phyloP scores from a whole-genome alignment of 345 rosid species.

The Euphorbia pulcherrima region DNA sequence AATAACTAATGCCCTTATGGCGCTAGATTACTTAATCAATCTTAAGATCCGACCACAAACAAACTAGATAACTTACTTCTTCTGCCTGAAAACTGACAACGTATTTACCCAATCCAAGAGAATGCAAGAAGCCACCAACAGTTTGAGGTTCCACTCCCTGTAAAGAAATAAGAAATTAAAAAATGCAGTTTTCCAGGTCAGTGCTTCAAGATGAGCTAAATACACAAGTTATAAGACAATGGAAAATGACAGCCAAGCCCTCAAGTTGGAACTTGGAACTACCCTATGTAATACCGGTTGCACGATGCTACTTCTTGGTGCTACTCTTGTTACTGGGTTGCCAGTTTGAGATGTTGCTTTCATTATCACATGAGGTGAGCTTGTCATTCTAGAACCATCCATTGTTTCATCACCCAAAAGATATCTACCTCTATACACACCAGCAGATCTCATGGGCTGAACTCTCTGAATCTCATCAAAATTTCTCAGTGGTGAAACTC shows the following conservation, averaged over 20 bases:
- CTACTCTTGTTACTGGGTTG: constrained; percentile 7
- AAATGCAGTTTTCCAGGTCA: neutral
- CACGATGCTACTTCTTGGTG: constrained; percentile 21
- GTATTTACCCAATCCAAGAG: constrained; percentile 54
- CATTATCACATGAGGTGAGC: constrained; percentile 2
- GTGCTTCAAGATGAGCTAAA: neutral
- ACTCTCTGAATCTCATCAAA: constrained; percentile 22
- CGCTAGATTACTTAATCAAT: neutral
- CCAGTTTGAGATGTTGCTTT: constrained; percentile 15
- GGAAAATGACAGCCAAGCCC: neutral
- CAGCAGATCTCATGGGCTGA: constrained; percentile 15
- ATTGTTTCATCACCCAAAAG: constrained; percentile 11
- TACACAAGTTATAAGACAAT: neutral
- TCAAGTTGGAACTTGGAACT: constrained; percentile 3
- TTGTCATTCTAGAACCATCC: constrained; percentile 16
- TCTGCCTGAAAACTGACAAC: constrained; percentile 41
- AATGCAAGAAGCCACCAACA: constrained; percentile 38
- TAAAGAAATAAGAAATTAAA: constrained; percentile 3
- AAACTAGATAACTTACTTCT: constrained; percentile 44
- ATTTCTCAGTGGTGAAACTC: constrained; percentile 22
- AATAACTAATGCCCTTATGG: neutral
- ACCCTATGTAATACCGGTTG: constrained; percentile 34
- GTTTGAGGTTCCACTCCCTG: constrained; percentile 37
- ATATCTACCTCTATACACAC: constrained; percentile 12
- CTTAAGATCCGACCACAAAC: neutral